Conservation (phyloP, 2,329 filamentous ascomycete species). For the Harringtonia lauricola region DNA sequence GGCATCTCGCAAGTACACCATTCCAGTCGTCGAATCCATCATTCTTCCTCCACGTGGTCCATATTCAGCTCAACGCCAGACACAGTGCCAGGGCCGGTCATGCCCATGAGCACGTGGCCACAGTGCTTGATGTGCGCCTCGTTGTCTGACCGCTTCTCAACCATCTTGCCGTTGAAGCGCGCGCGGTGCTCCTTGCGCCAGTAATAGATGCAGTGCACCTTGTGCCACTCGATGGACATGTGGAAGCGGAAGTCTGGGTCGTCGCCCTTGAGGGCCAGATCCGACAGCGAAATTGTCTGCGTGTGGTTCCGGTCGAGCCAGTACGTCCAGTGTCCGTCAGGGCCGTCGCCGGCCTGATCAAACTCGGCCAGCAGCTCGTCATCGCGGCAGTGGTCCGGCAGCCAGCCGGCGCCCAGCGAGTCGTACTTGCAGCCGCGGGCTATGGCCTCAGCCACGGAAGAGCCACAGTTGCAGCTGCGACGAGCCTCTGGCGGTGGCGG, state of each 20-base stretch:
- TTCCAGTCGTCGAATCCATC: too few species aligned
- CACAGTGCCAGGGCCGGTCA: neutral
- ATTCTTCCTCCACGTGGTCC: neutral
- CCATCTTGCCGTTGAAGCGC: neutral
- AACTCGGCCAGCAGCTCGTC: constrained; percentile 22
- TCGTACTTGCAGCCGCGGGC: constrained; percentile 21
- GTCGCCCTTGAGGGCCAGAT: constrained; percentile 13
- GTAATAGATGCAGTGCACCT: constrained; percentile 21
- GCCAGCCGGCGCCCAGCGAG: constrained; percentile 21
- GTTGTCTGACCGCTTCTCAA: constrained; percentile 15
- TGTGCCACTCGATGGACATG: constrained; percentile 18
- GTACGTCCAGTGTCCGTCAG: constrained; percentile 21
- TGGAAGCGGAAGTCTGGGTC: constrained; percentile 11
- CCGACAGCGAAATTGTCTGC: constrained; percentile 4
- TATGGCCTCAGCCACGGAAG: constrained; percentile 16
- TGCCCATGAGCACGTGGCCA: neutral
- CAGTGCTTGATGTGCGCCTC: constrained; percentile 8
- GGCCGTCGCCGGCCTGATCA: constrained; percentile 17
- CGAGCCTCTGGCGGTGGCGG: too few species aligned
- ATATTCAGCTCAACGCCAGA: neutral
- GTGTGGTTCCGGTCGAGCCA: constrained; percentile 18
- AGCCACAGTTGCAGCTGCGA: constrained; percentile 20
- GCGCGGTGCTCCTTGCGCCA: constrained; percentile 18
- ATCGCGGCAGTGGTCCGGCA: constrained; percentile 22
- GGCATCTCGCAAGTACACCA: too few species aligned